Percentiles rank a stretch among this genome's conserved stretches.
Evolutionary conservation across 805 yeast species (phyloP).

Genomic region (Zygoascus tannicola): DNA sequence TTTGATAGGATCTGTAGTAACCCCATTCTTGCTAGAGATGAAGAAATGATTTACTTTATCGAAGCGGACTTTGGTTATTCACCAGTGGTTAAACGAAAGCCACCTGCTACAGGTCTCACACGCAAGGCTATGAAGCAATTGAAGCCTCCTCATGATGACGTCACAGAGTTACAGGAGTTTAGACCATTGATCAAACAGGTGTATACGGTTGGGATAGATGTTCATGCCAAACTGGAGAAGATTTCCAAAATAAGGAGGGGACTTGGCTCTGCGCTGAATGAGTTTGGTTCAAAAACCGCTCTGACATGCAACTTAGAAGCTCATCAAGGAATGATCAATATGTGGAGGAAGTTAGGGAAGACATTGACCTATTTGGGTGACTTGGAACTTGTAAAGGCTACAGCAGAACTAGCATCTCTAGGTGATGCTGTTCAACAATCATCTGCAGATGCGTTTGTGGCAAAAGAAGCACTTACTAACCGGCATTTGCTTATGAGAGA

Average conservation of each 20-base stretch:
- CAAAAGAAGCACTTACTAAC: constrained; percentile 88
- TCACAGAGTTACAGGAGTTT: constrained; percentile 68
- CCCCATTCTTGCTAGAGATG: constrained; percentile 77
- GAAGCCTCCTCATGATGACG: constrained; percentile 85
- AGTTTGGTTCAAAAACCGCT: constrained; percentile 36
- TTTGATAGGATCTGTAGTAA: constrained; percentile 61
- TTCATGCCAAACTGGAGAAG: constrained; percentile 48
- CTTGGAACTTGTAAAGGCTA: constrained; percentile 58
- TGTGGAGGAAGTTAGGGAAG: constrained; percentile 74
- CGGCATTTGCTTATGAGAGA: constrained; percentile 91
- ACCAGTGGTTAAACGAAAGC: constrained; percentile 49
- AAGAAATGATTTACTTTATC: constrained; percentile 76
- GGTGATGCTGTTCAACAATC: constrained; percentile 66
- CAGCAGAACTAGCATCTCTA: constrained; percentile 61
- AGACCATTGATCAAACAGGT: constrained; percentile 78
- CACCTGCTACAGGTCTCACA: constrained; percentile 75
- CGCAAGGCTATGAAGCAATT: constrained; percentile 88
- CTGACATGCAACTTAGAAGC: constrained; percentile 38
- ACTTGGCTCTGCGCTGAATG: constrained; percentile 50
- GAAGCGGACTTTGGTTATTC: constrained; percentile 66
- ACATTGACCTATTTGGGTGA: constrained; percentile 66
- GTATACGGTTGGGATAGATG: constrained; percentile 47
- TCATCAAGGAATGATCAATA: constrained; percentile 60
- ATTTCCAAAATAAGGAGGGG: constrained; percentile 36
- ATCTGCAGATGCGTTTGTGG: constrained; percentile 67